Evolutionary conservation across 1,284 basidiomycete genomes (phyloP).

Genomic region (Peniophora sp.): DNA sequence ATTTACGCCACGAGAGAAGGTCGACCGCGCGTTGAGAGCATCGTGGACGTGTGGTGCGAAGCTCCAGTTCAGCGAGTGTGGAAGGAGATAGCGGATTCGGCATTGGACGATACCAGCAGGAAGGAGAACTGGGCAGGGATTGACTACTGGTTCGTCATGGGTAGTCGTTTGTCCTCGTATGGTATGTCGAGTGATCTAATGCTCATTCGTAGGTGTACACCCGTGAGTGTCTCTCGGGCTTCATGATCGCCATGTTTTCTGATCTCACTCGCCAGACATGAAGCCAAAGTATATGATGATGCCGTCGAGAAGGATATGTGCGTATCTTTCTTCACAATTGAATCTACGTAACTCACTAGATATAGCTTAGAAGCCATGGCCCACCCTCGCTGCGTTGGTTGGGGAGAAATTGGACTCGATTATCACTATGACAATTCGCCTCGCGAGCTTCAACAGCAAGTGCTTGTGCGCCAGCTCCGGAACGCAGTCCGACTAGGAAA

Average conservation of each 20-base stretch:
- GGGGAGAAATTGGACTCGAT: slow-evolving; percentile 82
- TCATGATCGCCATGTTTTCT: not conserved
- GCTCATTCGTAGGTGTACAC: not conserved
- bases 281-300: slow-evolving; percentile 62
- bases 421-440: slow-evolving; percentile 78
- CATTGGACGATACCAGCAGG: slow-evolving; percentile 41
- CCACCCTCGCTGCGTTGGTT: slow-evolving; percentile 74
- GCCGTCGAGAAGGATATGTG: slow-evolving; percentile 63
- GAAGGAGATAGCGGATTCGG: slow-evolving; percentile 69
- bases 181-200: too few species aligned
- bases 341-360: not conserved
- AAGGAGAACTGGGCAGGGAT: slow-evolving; percentile 50
- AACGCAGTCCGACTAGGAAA: slow-evolving; percentile 62
- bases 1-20: slow-evolving; percentile 42
- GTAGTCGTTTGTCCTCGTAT: slow-evolving; percentile 31
- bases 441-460: slow-evolving; percentile 51
- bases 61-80: slow-evolving; percentile 54
- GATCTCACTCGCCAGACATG: slow-evolving; percentile 39
- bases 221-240: slow-evolving; percentile 70
- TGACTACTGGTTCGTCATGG: slow-evolving; percentile 73
- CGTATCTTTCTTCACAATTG: slow-evolving; percentile 14
- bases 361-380: slow-evolving; percentile 62
- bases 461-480: slow-evolving; percentile 61
- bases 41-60: slow-evolving; percentile 83
- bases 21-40: slow-evolving; percentile 39